Evolutionary conservation across 176 grass and related monocot species (phyloP), one percentile per base, ranked within the genome.

Genomic region (Alopecurus myosuroides): DNA sequence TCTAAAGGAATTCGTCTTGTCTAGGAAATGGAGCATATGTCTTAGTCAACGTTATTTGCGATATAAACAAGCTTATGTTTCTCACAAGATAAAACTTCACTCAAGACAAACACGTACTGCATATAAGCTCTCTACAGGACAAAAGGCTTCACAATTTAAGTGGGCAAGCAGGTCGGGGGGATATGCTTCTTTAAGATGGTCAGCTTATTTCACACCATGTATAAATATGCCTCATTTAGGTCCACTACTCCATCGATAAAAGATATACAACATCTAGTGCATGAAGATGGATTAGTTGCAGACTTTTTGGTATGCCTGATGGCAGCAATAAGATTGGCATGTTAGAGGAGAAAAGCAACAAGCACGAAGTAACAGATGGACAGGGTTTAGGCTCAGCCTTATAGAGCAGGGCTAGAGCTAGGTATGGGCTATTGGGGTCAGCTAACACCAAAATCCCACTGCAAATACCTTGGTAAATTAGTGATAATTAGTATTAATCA

Each of bases 101-200:
- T 37, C 14, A 80, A 74, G 35, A 14, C 29, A 74, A 74, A 37
- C 28, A 66, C n/a, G 2, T n/a, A 80, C 18, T 9, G 3, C 44
- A 8, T 56, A 76, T 9, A 51, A 77, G 40, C 22, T 40, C 26
- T 42, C 22, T 76, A 76, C 46, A 8, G n/a, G 31, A 17, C 26
- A 81, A 40, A 78, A 31, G 19, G 40, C 37, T 77, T 52, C 68
- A 74, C 58, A 67, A 85, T 84, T 84, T 51, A 70, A 69, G 10
- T 42, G 81, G 22, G 8, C 11, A 48, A 83, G 40, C 7, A 23
- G 40, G 26, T 61, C 14, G 17, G 18, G 45, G 7, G 41, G 52
- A 60, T 31, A 82, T 70, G 14, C 46, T 55, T 81, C 29, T 68
- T 70, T 34, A 70, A 40, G 48, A 10, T 26, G 30, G 7, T 81